Evolutionary conservation across 345 rosid genomes (phyloP).

Genomic region (Capsella bursapastoris): DNA sequence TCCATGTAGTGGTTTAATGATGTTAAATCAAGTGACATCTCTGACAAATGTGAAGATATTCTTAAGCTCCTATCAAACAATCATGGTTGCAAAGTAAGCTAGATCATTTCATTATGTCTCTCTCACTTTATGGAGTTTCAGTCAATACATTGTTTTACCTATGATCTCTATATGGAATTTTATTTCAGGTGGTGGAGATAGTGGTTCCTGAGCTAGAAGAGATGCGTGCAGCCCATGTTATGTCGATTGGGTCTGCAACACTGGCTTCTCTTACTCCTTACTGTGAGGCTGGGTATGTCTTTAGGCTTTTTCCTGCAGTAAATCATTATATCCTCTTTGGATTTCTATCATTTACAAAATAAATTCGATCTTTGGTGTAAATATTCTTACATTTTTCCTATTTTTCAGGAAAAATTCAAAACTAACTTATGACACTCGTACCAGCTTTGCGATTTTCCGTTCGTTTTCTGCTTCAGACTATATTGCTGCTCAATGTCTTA

Average conservation of each 20-base stretch:
- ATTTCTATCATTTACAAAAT: background rate
- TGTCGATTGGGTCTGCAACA: conserved; percentile 70
- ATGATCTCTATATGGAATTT: conserved; percentile 14
- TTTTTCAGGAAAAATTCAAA: conserved; percentile 61
- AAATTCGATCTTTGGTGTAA: conserved; percentile 14
- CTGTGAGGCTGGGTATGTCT: conserved; percentile 70
- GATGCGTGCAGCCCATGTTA: conserved; percentile 79
- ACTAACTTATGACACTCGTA: conserved; percentile 69
- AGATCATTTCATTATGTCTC: conserved; percentile 15
- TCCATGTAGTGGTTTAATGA: conserved; percentile 90
- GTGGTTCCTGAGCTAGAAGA: conserved; percentile 85
- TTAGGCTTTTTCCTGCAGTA: conserved; percentile 18
- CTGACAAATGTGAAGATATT: conserved; percentile 74
- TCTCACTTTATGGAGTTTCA: background rate
- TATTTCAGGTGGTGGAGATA: conserved; percentile 66
- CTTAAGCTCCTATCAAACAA: conserved; percentile 61
- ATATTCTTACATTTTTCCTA: conserved; percentile 23
- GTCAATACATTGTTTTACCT: background rate
- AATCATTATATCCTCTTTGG: background rate
- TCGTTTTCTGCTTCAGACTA: conserved; percentile 82
- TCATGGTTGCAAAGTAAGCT: conserved; percentile 78
- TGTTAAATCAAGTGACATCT: conserved; percentile 74
- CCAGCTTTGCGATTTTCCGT: conserved; percentile 68
- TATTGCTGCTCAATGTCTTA: conserved; percentile 73
- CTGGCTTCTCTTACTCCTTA: conserved; percentile 56